Percentiles rank a stretch among this genome's conserved stretches.
Conservation (phyloP, 1,139 yeast species). For the Diutina rugosa region DNA sequence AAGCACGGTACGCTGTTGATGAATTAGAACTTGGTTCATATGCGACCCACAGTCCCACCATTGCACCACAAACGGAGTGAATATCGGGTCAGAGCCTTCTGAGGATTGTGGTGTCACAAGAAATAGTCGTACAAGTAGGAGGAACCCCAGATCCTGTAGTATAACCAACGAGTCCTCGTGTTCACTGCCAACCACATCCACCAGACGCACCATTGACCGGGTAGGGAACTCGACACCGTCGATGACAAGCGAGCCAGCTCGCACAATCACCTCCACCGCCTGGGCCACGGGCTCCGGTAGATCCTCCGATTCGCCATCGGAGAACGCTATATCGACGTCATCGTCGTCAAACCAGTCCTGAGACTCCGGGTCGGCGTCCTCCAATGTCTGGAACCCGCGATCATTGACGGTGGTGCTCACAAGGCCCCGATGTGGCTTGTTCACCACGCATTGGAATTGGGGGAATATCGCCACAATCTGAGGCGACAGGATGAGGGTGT, state of each 20-base stretch:
- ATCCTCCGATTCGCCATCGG: not conserved
- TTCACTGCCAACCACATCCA: not conserved
- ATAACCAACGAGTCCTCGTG: not conserved
- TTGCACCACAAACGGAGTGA: not conserved
- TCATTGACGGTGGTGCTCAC: not conserved
- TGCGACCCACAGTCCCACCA: not conserved
- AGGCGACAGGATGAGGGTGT: not conserved
- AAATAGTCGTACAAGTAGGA: not conserved
- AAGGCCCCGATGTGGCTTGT: not conserved
- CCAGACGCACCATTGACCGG: not conserved
- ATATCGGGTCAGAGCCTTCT: not conserved
- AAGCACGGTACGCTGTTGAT: not conserved
- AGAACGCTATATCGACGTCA: not conserved
- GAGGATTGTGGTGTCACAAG: not conserved
- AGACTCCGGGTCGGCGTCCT: not conserved
- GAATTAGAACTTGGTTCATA: not conserved
- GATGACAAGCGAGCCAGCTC: not conserved
- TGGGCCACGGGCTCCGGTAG: not conserved
- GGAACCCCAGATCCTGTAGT: not conserved
- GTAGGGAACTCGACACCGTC: not conserved
- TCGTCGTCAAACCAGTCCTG: constrained; percentile 2
- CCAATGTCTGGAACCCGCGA: not conserved
- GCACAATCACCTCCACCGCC: not conserved
- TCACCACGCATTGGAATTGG: not conserved
- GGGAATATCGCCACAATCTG: not conserved